These are phyloP conservation scores for Phanerochaete carnosa DNA, from an alignment of 768 basidiomycete genomes.

Conservation along the genomic window DNA sequence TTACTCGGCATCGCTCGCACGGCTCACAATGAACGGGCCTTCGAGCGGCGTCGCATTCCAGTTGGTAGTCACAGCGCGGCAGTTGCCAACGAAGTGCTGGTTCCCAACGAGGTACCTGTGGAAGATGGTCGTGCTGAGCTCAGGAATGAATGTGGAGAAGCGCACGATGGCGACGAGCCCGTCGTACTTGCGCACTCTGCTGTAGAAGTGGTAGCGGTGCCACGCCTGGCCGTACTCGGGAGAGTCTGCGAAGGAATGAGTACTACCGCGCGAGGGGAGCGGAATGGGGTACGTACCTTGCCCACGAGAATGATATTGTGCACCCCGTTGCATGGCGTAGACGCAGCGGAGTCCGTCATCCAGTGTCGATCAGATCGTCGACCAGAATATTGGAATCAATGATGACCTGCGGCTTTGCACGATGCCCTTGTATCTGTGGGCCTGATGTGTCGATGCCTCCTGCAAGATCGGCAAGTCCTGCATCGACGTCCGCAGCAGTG, in stretches of 20 bases:
- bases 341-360: not conserved
- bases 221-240: slow-evolving; percentile 32
- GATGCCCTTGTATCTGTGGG: not conserved
- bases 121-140: slow-evolving; percentile 41
- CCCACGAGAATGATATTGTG: slow-evolving; percentile 61
- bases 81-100: slow-evolving; percentile 67
- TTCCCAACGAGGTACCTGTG: slow-evolving; percentile 70
- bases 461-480: not conserved
- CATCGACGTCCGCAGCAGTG: not conserved
- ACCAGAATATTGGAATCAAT: not conserved
- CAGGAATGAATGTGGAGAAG: slow-evolving; percentile 15
- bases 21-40: slow-evolving; percentile 59
- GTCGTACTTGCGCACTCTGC: slow-evolving; percentile 35
- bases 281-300: slow-evolving; percentile 35
- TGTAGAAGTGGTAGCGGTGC: slow-evolving; percentile 31
- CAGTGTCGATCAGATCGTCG: not conserved
- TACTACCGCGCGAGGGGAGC: not conserved
- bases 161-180: slow-evolving; percentile 36
- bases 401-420: not conserved
- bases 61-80: slow-evolving; percentile 49
- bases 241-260: slow-evolving; percentile 43
- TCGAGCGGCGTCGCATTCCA: slow-evolving; percentile 54
- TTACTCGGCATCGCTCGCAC: not conserved
- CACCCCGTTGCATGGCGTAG: slow-evolving; percentile 46
- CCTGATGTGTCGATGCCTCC: not conserved